These are phyloP conservation scores for Blakeslea trispora DNA, from an alignment of 371 early-diverging fungal genomes.

Conservation along the genomic window DNA sequence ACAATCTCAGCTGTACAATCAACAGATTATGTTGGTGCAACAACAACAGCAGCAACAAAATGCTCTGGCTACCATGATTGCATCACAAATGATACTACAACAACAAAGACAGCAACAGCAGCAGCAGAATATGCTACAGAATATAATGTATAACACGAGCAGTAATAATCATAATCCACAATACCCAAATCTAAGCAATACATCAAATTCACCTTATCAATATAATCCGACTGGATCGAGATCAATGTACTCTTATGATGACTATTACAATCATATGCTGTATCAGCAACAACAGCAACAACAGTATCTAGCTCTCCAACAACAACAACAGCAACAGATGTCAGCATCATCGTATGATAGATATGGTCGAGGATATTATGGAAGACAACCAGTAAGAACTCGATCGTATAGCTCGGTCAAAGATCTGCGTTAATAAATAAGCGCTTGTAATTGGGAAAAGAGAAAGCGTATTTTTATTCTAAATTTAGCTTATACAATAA, in stretches of 20 bases:
- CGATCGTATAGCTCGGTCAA: background rate
- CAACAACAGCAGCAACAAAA: constrained; percentile 11
- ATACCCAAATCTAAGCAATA: background rate
- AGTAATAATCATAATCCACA: background rate
- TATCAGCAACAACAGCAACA: constrained; percentile 8
- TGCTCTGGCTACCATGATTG: background rate
- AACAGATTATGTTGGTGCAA: background rate
- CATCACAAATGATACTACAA: background rate
- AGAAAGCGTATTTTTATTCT: background rate
- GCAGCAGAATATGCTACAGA: background rate
- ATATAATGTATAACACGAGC: background rate
- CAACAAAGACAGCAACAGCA: background rate
- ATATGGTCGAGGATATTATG: background rate
- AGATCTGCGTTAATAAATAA: background rate
- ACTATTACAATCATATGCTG: too few relatives aligned
- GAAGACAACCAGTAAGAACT: background rate
- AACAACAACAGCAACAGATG: constrained; percentile 7
- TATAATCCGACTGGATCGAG: background rate
- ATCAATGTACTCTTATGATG: too few relatives aligned
- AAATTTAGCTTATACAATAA: background rate
- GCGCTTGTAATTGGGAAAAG: too few relatives aligned
- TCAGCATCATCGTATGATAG: background rate
- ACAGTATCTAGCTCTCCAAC: constrained; percentile 11
- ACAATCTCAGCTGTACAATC: background rate
- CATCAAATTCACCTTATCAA: background rate